Evolutionary conservation across 371 early-diverging fungal species (phyloP).

Genomic region (Apophysomyces ossiformis): DNA sequence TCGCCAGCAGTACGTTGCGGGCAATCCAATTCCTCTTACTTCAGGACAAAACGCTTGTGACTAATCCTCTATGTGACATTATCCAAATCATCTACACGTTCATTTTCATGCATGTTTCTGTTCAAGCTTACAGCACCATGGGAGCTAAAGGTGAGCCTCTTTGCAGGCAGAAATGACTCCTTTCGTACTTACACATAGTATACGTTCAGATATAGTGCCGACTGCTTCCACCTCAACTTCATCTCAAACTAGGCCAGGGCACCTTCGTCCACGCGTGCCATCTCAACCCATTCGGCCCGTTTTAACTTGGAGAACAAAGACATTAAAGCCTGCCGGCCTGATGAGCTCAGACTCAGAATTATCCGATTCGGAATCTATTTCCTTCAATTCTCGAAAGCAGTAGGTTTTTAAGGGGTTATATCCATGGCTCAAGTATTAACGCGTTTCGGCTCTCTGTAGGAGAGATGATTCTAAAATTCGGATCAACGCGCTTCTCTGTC

Average conservation of each 20-base stretch:
- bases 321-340: slow-evolving; percentile 14
- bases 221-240: neutral
- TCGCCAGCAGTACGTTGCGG: slow-evolving; percentile 55
- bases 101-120: slow-evolving; percentile 49
- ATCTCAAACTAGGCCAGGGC: neutral
- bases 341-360: slow-evolving; percentile 67
- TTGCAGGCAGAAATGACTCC: neutral
- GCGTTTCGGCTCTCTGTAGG: slow-evolving; percentile 14
- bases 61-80: slow-evolving; percentile 51
- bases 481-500: slow-evolving; percentile 61
- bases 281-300: slow-evolving; percentile 14
- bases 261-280: slow-evolving; percentile 1
- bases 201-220: neutral
- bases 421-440: no score
- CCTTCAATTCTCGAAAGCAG: slow-evolving; percentile 30
- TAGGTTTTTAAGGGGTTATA: slow-evolving; percentile 3
- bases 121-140: slow-evolving; percentile 31
- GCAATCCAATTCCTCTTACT: slow-evolving; percentile 52
- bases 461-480: slow-evolving; percentile 59
- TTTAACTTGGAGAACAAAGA: slow-evolving; percentile 27
- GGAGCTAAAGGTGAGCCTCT: neutral
- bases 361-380: slow-evolving; percentile 60
- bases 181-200: neutral
- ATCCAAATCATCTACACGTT: slow-evolving; percentile 50
- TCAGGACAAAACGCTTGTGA: slow-evolving; percentile 47